Conservation (phyloP, 140 eudicot species). For the Erigeron philadelphicus region DNA sequence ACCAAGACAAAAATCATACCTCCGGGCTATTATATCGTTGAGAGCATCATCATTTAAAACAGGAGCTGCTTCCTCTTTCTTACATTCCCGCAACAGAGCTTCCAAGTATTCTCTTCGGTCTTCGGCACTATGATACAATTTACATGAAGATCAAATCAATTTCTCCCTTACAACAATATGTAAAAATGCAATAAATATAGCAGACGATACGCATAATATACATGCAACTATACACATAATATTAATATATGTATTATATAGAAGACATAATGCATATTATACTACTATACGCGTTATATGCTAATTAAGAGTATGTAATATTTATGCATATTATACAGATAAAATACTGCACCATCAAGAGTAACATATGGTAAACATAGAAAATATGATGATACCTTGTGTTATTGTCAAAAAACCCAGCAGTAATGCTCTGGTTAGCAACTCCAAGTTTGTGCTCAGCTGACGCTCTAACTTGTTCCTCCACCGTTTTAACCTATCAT, state of each 20-base stretch:
- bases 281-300: neutral
- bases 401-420: conserved; percentile 97
- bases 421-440: conserved; percentile 99
- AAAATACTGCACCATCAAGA: neutral
- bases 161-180: conserved; percentile 1
- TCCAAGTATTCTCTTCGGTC: conserved; percentile 98
- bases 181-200: neutral
- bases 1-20: conserved; percentile 35
- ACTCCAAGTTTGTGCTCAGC: conserved; percentile 99
- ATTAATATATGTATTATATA: neutral
- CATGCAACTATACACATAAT: neutral
- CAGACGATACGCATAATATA: neutral
- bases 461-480: conserved; percentile 99
- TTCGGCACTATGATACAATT: conserved; percentile 65
- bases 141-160: conserved; percentile 13
- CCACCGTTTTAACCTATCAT: conserved; percentile 84
- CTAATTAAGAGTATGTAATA: neutral
- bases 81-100: conserved; percentile 88
- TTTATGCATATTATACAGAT: neutral
- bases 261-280: neutral
- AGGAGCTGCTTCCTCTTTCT: conserved; percentile 98
- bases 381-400: conserved; percentile 55
- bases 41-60: conserved; percentile 85
- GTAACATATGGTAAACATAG: neutral
- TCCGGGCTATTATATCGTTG: conserved; percentile 88